Conservation (phyloP, 768 basidiomycete genomes). For the Mycena chlorophos region DNA sequence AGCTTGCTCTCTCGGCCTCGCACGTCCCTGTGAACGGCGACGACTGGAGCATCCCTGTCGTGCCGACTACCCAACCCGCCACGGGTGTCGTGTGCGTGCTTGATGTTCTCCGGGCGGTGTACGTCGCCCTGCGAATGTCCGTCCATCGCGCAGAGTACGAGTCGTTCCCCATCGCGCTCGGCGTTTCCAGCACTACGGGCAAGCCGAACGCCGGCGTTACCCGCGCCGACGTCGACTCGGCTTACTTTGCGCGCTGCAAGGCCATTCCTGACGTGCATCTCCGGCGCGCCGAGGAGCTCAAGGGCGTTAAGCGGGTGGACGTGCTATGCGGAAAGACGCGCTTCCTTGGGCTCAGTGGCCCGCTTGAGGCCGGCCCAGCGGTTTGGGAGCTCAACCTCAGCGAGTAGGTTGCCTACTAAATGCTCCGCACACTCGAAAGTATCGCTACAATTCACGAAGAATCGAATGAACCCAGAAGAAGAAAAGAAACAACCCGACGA, state of each 20-base stretch:
- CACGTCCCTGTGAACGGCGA: background rate
- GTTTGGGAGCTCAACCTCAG: slow-evolving; percentile 18
- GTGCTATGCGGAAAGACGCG: slow-evolving; percentile 11
- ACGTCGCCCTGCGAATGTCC: slow-evolving; percentile 6
- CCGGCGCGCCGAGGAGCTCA: slow-evolving; percentile 8
- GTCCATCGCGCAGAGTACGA: slow-evolving; percentile 16
- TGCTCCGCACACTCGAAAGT: too few relatives aligned
- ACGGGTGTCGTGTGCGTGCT: slow-evolving; percentile 14
- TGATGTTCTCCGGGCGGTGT: slow-evolving; percentile 17
- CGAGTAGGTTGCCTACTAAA: background rate
- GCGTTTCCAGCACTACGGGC: background rate
- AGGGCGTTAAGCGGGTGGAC: slow-evolving; percentile 21
- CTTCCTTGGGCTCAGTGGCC: slow-evolving; percentile 20
- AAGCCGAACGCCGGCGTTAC: background rate
- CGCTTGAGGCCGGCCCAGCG: background rate
- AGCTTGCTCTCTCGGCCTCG: slow-evolving; percentile 6
- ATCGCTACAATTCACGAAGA: too few relatives aligned
- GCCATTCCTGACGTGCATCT: background rate
- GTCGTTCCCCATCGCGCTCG: background rate
- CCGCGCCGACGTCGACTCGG: slow-evolving; percentile 5
- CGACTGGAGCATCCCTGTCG: slow-evolving; percentile 3
- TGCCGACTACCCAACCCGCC: background rate
- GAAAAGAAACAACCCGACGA: background rate
- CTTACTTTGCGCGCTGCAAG: slow-evolving; percentile 14
- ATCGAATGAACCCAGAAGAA: too few relatives aligned